Conservation (phyloP, 83 land plant genomes). For the Picea engelmannii region DNA sequence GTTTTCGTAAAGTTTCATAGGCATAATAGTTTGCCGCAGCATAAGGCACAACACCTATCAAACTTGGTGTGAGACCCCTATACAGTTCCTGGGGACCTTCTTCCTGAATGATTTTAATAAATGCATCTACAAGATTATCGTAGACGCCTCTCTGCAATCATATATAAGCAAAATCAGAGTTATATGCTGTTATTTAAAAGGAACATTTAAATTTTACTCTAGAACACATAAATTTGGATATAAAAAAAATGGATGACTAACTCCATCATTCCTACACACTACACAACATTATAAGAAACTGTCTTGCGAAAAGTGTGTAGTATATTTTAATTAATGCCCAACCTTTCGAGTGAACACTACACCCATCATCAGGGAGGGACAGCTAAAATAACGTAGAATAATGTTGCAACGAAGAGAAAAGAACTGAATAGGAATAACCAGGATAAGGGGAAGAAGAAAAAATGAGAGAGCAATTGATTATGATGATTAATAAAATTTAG, state of each 20-base stretch:
- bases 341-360: too few relatives aligned
- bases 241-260: neutral
- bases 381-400: too few relatives aligned
- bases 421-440: too few relatives aligned
- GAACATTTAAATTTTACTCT: neutral
- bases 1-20: constrained; percentile 77
- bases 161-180: neutral
- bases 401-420: too few relatives aligned
- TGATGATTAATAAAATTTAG: too few relatives aligned
- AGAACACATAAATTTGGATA: neutral
- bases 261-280: too few relatives aligned
- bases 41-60: constrained; percentile 97
- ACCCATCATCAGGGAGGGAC: too few relatives aligned
- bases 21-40: constrained; percentile 93
- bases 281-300: too few relatives aligned
- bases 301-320: too few relatives aligned
- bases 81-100: constrained; percentile 91
- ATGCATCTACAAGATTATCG: constrained; percentile 78
- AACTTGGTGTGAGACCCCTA: constrained; percentile 90
- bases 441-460: too few relatives aligned
- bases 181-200: neutral
- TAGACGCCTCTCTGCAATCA: constrained; percentile 81
- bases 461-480: neutral
- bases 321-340: too few relatives aligned
- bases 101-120: constrained; percentile 79